Evolutionary conservation across 306 rosid genomes (phyloP), one percentile per base, ranked within the genome.

Genomic region (Trifolium dubium): DNA sequence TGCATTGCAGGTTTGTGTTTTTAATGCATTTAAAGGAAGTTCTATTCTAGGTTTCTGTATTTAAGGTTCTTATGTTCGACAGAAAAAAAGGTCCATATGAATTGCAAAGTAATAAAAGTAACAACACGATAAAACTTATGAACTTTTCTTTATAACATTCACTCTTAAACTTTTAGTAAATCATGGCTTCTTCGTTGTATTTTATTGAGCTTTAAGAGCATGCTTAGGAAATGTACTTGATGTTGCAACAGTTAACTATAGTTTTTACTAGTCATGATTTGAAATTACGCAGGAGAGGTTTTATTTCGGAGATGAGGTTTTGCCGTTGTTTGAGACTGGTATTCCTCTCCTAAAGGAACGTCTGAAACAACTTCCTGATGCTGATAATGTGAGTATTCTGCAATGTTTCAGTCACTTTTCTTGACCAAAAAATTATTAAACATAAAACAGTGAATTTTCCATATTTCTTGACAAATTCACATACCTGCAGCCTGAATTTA

Each of bases 251-350:
- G n/a, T 10, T 7, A 11, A 6, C 66, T 61, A 49, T 46, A 15
- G n/a, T 5, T 9, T 39, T 79, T 66, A 19, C 35, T 11, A 61
- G 29, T 71, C 8, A 37, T 43, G 14, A 80, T 69, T 56, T 65
- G 53, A 39, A 63, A 65, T 70, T 12, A 11, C 39, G 74, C 94
- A 94, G 99, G 99, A 94, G 81, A 89, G 99, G 62, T 92, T 94
- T 89, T 94, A 94, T 80, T 92, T 92, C 71, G 97, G 99, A 30
- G 99, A 94, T 75, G 86, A 89, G 65, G 99, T 94, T 76, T 82
- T 94, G 89, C 99, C 99, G 41, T 81, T 94, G 88, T 94, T 94
- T 76, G 99, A 87, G 81, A 94, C 99, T 46, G 99, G 99, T 58
- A 89, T 94, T 78, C 99, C 99, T 66, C 89, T 92, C 65, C 84